phyloP scores from a whole-genome alignment of 2,329 filamentous ascomycete genomes.

The Falciphora oryzae region DNA sequence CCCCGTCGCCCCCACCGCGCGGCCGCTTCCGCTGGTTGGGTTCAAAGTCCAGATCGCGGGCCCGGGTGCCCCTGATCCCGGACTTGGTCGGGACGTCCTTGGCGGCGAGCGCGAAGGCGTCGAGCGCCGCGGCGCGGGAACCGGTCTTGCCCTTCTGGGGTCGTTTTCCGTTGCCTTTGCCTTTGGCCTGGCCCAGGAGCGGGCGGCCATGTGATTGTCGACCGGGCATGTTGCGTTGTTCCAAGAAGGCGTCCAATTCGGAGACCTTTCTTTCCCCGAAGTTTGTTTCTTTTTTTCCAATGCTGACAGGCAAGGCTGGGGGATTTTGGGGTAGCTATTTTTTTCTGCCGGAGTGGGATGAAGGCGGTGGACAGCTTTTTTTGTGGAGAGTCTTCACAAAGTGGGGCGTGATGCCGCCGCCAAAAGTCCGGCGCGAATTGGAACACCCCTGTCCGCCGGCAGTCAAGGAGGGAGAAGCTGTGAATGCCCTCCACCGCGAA shows the following conservation, averaged over 20 bases:
- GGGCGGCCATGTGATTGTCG: conserved; percentile 53
- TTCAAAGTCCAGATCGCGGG: conserved; percentile 47
- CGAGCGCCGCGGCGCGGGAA: conserved; percentile 33
- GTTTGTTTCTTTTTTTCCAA: conserved; percentile 8
- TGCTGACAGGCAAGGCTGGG: neutral
- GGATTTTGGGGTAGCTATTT: conserved; percentile 8
- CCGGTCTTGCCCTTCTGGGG: conserved; percentile 7
- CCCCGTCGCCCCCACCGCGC: conserved; percentile 37
- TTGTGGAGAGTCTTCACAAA: neutral
- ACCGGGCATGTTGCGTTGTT: conserved; percentile 41
- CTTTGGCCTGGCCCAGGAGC: conserved; percentile 27
- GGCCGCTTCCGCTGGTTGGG: conserved; percentile 34
- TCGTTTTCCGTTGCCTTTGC: conserved; percentile 20
- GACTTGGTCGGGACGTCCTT: conserved; percentile 41
- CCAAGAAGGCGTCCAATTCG: neutral
- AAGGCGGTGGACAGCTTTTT: conserved; percentile 15
- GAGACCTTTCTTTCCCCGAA: neutral
- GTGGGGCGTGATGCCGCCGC: neutral
- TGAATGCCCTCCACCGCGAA: neutral
- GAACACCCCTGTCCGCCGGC: neutral
- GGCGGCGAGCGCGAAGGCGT: conserved; percentile 53
- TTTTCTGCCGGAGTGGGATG: conserved; percentile 15
- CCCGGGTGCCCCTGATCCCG: conserved; percentile 26
- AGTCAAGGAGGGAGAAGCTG: neutral
- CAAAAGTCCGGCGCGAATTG: neutral